A percentile compares a stretch with the other conserved stretches of the same genome.
These are phyloP conservation scores for Neurospora sp. DNA, from an alignment of 495 filamentous ascomycete species.

Conservation along the genomic window DNA sequence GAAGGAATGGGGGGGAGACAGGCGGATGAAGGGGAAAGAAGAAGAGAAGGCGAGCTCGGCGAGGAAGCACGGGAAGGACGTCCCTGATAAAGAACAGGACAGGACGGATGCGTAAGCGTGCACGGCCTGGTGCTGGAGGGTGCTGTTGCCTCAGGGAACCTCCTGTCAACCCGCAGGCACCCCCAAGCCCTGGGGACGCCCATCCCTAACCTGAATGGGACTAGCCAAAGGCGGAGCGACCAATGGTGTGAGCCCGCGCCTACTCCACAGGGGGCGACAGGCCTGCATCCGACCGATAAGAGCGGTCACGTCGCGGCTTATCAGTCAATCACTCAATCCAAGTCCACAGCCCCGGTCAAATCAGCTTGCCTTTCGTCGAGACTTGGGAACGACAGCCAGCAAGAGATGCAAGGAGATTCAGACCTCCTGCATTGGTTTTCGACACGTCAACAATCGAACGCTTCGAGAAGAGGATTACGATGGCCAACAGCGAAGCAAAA, in stretches of 20 bases:
- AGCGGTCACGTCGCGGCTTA: not conserved
- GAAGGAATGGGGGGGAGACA: conserved; percentile 15
- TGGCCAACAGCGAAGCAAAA: not conserved
- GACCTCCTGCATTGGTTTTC: not conserved
- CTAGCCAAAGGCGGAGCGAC: conserved; percentile 18
- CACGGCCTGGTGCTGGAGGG: conserved; percentile 1
- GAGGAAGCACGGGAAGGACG: conserved; percentile 23
- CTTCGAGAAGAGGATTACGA: not conserved
- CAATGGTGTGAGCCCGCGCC: conserved; percentile 11
- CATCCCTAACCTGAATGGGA: conserved; percentile 4
- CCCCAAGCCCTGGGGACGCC: conserved; percentile 9
- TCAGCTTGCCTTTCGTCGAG: not conserved
- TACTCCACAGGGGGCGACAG: conserved; percentile 14
- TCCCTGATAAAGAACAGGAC: conserved; percentile 22
- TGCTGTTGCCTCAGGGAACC: conserved; percentile 18
- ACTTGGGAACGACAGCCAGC: not conserved
- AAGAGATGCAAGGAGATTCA: not conserved
- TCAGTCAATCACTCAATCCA: not conserved
- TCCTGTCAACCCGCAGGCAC: conserved; percentile 7
- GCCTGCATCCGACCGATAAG: conserved; percentile 9
- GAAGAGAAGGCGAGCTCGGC: conserved; percentile 18
- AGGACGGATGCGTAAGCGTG: conserved; percentile 18
- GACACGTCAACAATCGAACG: not conserved
- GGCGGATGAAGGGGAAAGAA: conserved; percentile 20
- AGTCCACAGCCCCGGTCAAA: not conserved